Percentiles rank a stretch among this genome's conserved stretches.
Conservation (phyloP, 1,284 basidiomycete genomes). For the Vanrija sp. region DNA sequence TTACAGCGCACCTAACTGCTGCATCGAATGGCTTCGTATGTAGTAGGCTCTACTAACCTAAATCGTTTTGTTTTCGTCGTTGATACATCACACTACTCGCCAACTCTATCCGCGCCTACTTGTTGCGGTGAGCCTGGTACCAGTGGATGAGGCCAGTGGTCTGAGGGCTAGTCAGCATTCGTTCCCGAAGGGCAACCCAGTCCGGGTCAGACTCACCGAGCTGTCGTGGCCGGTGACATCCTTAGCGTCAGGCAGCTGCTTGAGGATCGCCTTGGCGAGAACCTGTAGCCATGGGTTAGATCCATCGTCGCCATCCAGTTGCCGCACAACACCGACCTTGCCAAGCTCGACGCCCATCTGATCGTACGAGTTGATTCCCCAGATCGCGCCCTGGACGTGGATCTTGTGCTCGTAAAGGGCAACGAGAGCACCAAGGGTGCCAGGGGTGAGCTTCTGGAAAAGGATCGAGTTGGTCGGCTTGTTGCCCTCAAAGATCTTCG, state of each 20-base stretch:
- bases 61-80: background rate
- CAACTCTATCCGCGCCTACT: background rate
- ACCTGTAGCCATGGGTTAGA: constrained; percentile 42
- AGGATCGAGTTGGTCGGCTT: constrained; percentile 94
- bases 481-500: constrained; percentile 98
- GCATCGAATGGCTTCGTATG: constrained; percentile 3
- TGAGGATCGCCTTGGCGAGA: constrained; percentile 89
- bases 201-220: constrained; percentile 59
- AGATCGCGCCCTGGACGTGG: constrained; percentile 92
- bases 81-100: background rate
- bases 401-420: constrained; percentile 85
- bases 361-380: constrained; percentile 95
- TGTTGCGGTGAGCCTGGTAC: constrained; percentile 74
- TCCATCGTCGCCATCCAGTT: background rate
- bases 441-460: constrained; percentile 88
- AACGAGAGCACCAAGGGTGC: constrained; percentile 65
- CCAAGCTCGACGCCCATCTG: constrained; percentile 85
- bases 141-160: constrained; percentile 91
- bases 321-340: constrained; percentile 55
- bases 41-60: background rate
- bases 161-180: constrained; percentile 47
- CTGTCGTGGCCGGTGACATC: constrained; percentile 88
- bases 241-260: constrained; percentile 73
- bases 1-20: background rate
- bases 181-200: too few relatives aligned